Percentiles rank a stretch among this genome's conserved stretches.
Evolutionary conservation across 148 eudicot species (phyloP).

Genomic region (Silene uniflora): DNA sequence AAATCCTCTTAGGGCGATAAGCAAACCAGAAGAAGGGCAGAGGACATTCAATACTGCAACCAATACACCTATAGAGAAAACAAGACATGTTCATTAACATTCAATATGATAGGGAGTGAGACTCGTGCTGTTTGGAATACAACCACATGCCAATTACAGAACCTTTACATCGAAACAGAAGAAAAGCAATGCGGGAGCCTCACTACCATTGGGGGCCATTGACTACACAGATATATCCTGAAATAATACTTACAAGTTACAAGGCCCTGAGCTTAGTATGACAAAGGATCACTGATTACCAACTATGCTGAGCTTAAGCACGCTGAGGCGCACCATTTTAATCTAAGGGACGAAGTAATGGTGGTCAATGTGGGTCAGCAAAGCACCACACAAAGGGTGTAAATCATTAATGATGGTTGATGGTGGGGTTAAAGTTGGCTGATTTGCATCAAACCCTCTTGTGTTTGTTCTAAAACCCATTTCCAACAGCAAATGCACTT

Average conservation of each 20-base stretch:
- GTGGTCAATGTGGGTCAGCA: neutral
- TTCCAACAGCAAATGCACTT: no score
- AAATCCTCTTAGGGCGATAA: neutral
- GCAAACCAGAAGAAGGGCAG: neutral
- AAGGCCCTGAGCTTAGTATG: no score
- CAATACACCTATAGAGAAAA: no score
- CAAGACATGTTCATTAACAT: no score
- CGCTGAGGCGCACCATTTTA: neutral
- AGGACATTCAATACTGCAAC: neutral
- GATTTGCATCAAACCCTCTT: neutral
- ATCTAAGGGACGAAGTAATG: neutral
- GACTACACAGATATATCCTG: no score
- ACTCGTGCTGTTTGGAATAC: no score
- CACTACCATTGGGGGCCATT: neutral
- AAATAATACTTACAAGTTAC: no score
- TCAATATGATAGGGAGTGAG: no score
- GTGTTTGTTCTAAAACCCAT: no score
- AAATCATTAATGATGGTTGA: neutral
- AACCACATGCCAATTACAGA: no score
- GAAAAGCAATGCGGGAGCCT: neutral
- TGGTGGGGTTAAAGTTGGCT: neutral
- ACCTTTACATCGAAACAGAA: neutral
- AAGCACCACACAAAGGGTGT: neutral
- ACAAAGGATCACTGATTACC: no score
- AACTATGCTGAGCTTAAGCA: no score